A percentile compares a stretch with the other conserved stretches of the same genome.
Conservation (phyloP, 139 green algal genomes). For the Chlorella sorokiniana region DNA sequence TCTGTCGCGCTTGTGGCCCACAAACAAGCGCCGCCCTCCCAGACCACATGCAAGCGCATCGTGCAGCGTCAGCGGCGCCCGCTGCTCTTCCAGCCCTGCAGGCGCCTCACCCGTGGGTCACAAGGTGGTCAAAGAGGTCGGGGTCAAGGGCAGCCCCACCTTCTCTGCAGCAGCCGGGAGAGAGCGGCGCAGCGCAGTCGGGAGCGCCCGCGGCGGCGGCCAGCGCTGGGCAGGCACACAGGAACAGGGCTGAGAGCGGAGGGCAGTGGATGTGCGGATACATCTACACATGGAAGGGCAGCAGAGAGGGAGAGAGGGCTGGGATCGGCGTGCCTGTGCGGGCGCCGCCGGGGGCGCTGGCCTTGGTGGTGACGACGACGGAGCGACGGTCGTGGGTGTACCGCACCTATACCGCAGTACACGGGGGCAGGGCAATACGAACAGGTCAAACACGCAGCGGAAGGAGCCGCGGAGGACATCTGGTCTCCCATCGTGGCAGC, state of each 20-base stretch:
- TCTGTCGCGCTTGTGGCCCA: no score
- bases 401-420: constrained; percentile 32
- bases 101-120: constrained; percentile 63
- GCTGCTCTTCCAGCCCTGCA: constrained; percentile 14
- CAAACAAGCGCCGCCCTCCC: no score
- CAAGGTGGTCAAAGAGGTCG: constrained; percentile 80
- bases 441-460: background rate
- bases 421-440: background rate
- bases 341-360: constrained; percentile 68
- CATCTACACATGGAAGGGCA: no score
- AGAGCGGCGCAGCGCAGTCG: background rate
- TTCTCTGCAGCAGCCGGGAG: constrained; percentile 46
- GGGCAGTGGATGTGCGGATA: no score
- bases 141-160: constrained; percentile 82
- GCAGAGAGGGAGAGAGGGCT: no score
- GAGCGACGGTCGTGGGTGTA: constrained; percentile 57
- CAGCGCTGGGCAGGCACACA: background rate
- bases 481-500: no score
- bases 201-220: no score
- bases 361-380: constrained; percentile 65
- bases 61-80: no score
- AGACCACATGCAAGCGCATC: no score
- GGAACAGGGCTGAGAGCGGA: no score
- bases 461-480: background rate
- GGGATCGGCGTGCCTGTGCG: constrained; percentile 65